Conservation (phyloP, 2,329 filamentous ascomycete species). For the Rutstroemia sp. region DNA sequence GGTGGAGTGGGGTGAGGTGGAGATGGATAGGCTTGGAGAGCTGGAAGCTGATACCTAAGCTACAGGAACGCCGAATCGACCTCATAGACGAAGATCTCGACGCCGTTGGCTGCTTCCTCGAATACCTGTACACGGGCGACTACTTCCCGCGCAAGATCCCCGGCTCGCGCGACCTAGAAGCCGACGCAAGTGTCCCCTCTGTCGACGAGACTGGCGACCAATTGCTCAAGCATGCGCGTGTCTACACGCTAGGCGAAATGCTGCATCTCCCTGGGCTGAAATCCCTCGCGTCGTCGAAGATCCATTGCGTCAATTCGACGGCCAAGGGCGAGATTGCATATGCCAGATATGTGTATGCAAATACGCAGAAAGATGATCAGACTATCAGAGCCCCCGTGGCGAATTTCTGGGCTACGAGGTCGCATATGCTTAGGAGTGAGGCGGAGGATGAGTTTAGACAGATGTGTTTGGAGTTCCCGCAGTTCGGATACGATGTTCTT, state of each 20-base stretch:
- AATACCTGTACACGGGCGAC: conserved; percentile 78
- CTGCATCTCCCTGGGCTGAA: conserved; percentile 63
- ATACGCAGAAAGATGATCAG: conserved; percentile 61
- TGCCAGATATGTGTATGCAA: conserved; percentile 81
- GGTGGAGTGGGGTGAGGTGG: neutral
- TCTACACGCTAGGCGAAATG: conserved; percentile 83
- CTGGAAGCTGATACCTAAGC: neutral
- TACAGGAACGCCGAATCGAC: conserved; percentile 56
- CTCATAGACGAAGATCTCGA: conserved; percentile 62
- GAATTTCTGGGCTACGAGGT: conserved; percentile 81
- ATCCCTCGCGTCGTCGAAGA: conserved; percentile 76
- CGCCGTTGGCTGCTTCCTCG: conserved; percentile 70
- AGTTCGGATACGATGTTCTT: conserved; percentile 89
- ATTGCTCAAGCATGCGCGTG: conserved; percentile 78
- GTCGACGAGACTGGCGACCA: conserved; percentile 75
- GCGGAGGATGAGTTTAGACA: conserved; percentile 78
- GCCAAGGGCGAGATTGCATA: conserved; percentile 88
- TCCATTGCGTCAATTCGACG: conserved; percentile 82
- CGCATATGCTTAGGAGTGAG: conserved; percentile 75
- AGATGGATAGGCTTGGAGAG: neutral
- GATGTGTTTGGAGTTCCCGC: conserved; percentile 81
- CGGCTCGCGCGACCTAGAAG: conserved; percentile 60
- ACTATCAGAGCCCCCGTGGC: conserved; percentile 76
- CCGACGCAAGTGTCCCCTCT: conserved; percentile 54
- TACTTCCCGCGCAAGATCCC: conserved; percentile 70